phyloP scores from a whole-genome alignment of 2,329 filamentous ascomycete genomes.

The Colletotrichum costaricense region DNA sequence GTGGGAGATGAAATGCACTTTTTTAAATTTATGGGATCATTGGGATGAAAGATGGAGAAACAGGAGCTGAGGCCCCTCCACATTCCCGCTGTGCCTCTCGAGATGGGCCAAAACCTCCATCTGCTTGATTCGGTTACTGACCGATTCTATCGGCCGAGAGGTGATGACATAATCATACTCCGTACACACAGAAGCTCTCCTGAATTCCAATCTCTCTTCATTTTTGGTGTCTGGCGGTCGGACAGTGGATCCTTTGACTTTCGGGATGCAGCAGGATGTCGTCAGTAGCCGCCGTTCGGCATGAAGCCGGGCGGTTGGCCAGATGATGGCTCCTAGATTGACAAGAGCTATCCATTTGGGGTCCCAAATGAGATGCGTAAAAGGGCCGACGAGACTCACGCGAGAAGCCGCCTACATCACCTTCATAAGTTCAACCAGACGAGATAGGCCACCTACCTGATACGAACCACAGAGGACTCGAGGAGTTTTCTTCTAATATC shows the following conservation, averaged over 20 bases:
- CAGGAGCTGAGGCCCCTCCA: not conserved
- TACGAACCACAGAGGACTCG: no score
- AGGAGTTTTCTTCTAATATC: no score
- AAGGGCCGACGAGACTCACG: not conserved
- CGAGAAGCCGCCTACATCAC: not conserved
- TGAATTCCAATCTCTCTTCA: not conserved
- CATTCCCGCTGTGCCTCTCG: not conserved
- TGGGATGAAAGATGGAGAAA: slow-evolving; percentile 6
- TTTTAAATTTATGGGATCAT: slow-evolving; percentile 2
- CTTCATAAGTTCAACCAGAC: no score
- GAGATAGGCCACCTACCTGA: no score
- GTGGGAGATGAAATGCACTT: slow-evolving; percentile 22
- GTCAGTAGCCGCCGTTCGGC: not conserved
- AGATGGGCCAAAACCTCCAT: not conserved
- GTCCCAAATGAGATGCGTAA: not conserved
- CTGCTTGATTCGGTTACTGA: not conserved
- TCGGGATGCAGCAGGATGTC: not conserved
- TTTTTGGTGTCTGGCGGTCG: not conserved
- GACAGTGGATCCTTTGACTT: not conserved
- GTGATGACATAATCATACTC: not conserved
- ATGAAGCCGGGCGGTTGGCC: no score
- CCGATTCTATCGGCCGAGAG: not conserved
- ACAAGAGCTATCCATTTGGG: no score
- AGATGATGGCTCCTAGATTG: no score
- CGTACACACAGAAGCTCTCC: no score